Evolutionary conservation across 768 basidiomycete genomes (phyloP).

Genomic region (Serendipita vermifera): DNA sequence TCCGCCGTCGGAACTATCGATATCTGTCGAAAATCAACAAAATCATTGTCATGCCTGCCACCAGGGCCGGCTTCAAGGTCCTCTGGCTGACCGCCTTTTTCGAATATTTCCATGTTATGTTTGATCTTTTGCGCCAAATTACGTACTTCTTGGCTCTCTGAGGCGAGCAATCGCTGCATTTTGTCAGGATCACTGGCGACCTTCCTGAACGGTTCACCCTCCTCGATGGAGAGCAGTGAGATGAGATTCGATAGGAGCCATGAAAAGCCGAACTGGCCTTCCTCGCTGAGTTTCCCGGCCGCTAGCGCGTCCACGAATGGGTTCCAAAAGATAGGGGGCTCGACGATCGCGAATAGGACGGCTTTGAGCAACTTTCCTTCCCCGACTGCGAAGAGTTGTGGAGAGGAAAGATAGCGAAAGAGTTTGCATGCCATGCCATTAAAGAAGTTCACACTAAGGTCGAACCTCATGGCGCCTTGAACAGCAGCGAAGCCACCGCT

Average conservation of each 20-base stretch:
- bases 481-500: constrained; percentile 28
- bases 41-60: constrained; percentile 60
- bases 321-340: constrained; percentile 42
- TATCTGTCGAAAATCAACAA: constrained; percentile 44
- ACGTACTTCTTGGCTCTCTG: constrained; percentile 19
- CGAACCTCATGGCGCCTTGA: constrained; percentile 30
- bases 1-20: constrained; percentile 51
- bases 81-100: constrained; percentile 16
- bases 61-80: constrained; percentile 33
- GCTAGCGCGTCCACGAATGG: constrained; percentile 17
- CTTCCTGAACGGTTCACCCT: constrained; percentile 27
- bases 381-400: constrained; percentile 27
- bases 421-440: constrained; percentile 31
- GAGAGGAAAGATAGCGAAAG: constrained; percentile 28
- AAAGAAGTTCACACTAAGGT: constrained; percentile 28
- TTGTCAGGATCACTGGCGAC: constrained; percentile 26
- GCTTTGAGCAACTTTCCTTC: constrained; percentile 31
- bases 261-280: constrained; percentile 30
- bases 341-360: constrained; percentile 31
- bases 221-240: constrained; percentile 25
- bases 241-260: constrained; percentile 40
- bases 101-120: constrained; percentile 25
- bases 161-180: constrained; percentile 20
- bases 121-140: constrained; percentile 30
- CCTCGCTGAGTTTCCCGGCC: constrained; percentile 17